Evolutionary conservation across 345 rosid genomes (phyloP).

Genomic region (Melastoma malabathricum): DNA sequence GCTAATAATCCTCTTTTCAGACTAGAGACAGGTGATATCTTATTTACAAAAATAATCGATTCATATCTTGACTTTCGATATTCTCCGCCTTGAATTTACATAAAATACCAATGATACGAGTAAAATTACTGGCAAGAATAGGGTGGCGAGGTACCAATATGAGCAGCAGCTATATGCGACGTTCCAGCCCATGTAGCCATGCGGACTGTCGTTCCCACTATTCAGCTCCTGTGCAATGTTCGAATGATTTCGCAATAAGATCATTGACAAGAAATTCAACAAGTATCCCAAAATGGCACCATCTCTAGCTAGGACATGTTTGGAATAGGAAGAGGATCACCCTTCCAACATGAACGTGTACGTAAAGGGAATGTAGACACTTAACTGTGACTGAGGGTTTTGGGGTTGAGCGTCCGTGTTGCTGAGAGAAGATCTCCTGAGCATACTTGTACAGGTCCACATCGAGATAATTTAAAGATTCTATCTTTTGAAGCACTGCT

Average conservation of each 20-base stretch:
- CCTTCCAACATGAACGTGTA: background rate
- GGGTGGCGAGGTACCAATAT: slow-evolving; percentile 24
- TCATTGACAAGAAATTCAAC: no score
- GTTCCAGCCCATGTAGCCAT: no score
- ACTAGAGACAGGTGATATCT: slow-evolving; percentile 1
- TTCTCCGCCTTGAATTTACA: slow-evolving; percentile 63
- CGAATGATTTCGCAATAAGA: no score
- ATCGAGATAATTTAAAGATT: slow-evolving; percentile 70
- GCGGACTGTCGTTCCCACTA: no score
- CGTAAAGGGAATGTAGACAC: background rate
- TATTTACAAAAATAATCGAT: slow-evolving; percentile 1
- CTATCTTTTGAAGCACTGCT: slow-evolving; percentile 45
- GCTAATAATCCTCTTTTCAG: slow-evolving; percentile 1
- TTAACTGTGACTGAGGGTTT: slow-evolving; percentile 17
- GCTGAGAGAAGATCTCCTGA: slow-evolving; percentile 47
- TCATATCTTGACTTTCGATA: slow-evolving; percentile 58
- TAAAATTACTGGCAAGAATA: slow-evolving; percentile 24
- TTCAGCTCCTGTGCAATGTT: no score
- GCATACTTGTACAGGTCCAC: slow-evolving; percentile 77
- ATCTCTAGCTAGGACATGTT: background rate
- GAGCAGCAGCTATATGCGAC: slow-evolving; percentile 1
- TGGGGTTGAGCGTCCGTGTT: slow-evolving; percentile 23
- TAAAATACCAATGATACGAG: slow-evolving; percentile 24
- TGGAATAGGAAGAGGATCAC: no score
- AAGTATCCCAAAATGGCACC: no score